Conservation (phyloP, 495 filamentous ascomycete genomes). For the Neurospora sp. region DNA sequence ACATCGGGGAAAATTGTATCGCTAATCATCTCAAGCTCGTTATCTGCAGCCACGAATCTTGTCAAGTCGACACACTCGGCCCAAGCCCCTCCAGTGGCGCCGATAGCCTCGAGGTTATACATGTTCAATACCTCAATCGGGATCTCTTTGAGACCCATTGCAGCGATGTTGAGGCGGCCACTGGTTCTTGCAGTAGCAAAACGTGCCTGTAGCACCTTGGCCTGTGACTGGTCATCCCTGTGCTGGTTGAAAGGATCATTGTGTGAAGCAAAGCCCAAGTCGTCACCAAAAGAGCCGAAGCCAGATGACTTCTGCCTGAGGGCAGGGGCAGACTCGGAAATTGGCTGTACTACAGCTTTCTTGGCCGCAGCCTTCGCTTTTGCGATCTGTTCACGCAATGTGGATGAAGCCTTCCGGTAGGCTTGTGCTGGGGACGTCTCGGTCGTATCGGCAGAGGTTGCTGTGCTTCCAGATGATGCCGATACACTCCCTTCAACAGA, state of each 20-base stretch:
- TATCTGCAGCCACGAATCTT: constrained; percentile 81
- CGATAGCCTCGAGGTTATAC: constrained; percentile 62
- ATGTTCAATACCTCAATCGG: constrained; percentile 80
- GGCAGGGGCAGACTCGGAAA: constrained; percentile 14
- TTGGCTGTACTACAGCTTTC: constrained; percentile 43
- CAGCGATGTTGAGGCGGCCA: constrained; percentile 82
- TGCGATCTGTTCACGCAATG: constrained; percentile 82
- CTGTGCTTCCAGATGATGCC: constrained; percentile 26
- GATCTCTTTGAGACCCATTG: constrained; percentile 68
- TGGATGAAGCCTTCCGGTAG: constrained; percentile 60
- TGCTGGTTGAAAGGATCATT: constrained; percentile 60
- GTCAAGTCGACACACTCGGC: constrained; percentile 91
- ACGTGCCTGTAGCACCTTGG: constrained; percentile 62
- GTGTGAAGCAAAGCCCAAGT: constrained; percentile 43
- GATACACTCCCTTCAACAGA: constrained; percentile 35
- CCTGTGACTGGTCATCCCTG: constrained; percentile 45
- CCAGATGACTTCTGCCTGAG: constrained; percentile 31
- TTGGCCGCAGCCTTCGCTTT: constrained; percentile 77
- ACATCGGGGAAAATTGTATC: constrained; percentile 70
- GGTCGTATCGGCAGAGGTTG: constrained; percentile 25
- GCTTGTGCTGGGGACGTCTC: constrained; percentile 24
- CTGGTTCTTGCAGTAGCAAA: constrained; percentile 67
- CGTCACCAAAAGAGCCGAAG: constrained; percentile 35
- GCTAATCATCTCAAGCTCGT: constrained; percentile 67
- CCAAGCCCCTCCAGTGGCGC: constrained; percentile 56